Evolutionary conservation across 305 asterid species (phyloP), one percentile per base, ranked within the genome.

Genomic region (Fraxinus angustifolia): DNA sequence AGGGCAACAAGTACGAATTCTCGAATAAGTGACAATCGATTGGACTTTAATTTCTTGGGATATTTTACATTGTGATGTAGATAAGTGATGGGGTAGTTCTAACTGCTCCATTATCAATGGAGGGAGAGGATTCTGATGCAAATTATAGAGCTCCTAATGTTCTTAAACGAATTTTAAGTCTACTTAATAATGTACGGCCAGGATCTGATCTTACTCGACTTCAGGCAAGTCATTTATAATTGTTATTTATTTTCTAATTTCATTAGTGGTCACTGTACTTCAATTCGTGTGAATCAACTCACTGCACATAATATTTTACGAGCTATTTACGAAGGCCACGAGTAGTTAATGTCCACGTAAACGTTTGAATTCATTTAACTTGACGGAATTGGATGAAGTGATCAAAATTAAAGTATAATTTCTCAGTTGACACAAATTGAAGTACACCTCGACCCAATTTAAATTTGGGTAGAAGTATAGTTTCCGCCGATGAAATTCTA

Each of bases 171-270:
- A 70, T 93, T 72, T 85, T 92, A 26, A 90, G 97, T 84, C 92
- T 92, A 77, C 87, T 91, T 0, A 75, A n/a, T 1, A 90, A 70
- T 48, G 86, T 88, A 68, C 90, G 93, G 34, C 87, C 91, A 10
- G 98, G 99, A 81, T 88, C 98, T 26, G 98, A 95, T 80, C 92
- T 95, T 81, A 91, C 91, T 16, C 94, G 89, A 8, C 81, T 88
- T 17, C 97, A 90, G 97, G 98, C 86, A 86, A 85, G 91, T 80
- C 30, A 0, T 78, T 34, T 65, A 60, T 38, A 1, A 8, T n/a
- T 21, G 35, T 19, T 34, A 28, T 28, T 14, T 48, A 68, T 45
- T 45, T 45, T 12, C 1, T 11, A 50, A 45, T 45, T 45, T 45
- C 56, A 45, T 45, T 45, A 5, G 56, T 2, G 60, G 7, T 16